phyloP scores from a whole-genome alignment of 2,329 filamentous ascomycete genomes.

The Penicillium corylophilum region DNA sequence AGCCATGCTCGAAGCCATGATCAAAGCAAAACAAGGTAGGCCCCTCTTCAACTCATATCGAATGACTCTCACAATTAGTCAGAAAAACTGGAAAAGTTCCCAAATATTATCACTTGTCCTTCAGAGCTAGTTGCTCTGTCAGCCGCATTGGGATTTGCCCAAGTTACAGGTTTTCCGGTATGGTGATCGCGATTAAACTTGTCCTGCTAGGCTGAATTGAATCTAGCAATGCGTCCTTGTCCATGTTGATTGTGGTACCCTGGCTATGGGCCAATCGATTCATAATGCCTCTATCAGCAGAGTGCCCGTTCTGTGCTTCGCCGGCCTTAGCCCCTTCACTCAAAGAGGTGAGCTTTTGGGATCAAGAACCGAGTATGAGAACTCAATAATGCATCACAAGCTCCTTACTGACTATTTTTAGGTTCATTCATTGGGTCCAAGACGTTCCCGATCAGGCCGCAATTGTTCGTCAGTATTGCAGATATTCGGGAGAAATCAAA shows the following conservation, averaged over 20 bases:
- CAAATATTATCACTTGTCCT: slow-evolving; percentile 71
- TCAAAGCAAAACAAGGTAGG: slow-evolving; percentile 66
- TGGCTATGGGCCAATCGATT: slow-evolving; percentile 71
- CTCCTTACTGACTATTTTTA: not conserved
- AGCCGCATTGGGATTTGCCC: slow-evolving; percentile 75
- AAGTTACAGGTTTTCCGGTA: slow-evolving; percentile 64
- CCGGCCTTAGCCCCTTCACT: slow-evolving; percentile 71
- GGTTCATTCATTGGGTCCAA: slow-evolving; percentile 72
- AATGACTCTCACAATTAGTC: not conserved
- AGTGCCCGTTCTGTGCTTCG: slow-evolving; percentile 72
- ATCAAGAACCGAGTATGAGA: slow-evolving; percentile 65
- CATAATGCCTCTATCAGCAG: slow-evolving; percentile 73
- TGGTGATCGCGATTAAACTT: not conserved
- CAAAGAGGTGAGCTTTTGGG: slow-evolving; percentile 71
- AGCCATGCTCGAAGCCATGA: slow-evolving; percentile 73
- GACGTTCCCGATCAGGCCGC: slow-evolving; percentile 75
- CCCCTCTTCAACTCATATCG: slow-evolving; percentile 20
- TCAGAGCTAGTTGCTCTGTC: slow-evolving; percentile 81
- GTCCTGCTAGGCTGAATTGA: not conserved
- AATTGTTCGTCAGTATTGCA: slow-evolving; percentile 78
- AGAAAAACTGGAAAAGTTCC: slow-evolving; percentile 53
- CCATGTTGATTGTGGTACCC: slow-evolving; percentile 76
- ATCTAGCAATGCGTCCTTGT: slow-evolving; percentile 62
- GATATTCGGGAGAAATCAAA: slow-evolving; percentile 78
- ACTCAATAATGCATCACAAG: not conserved